Evolutionary conservation across 2,329 filamentous ascomycete species (phyloP).

Genomic region (Hyphodiscus sp.): DNA sequence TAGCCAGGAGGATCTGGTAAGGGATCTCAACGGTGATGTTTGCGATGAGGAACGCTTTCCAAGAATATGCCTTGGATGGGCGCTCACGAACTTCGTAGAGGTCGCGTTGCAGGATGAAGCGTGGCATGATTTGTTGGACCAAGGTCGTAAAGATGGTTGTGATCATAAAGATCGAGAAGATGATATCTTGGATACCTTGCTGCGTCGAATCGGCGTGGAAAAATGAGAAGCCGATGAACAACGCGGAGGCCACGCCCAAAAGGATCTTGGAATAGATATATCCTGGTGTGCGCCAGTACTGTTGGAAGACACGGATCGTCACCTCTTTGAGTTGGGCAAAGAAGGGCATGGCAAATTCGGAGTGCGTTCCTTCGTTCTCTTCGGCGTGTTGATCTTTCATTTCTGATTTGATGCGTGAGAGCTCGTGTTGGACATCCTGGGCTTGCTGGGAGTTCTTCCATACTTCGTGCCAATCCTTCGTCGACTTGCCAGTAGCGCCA

Average conservation of each 20-base stretch:
- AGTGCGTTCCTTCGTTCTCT: conserved; percentile 42
- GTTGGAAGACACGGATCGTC: conserved; percentile 61
- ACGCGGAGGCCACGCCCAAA: conserved; percentile 43
- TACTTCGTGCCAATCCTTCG: conserved; percentile 49
- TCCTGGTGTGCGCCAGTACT: conserved; percentile 70
- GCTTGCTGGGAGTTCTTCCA: conserved; percentile 33
- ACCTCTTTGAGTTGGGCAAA: conserved; percentile 57
- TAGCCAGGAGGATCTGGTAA: conserved; percentile 70
- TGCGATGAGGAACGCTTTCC: conserved; percentile 29
- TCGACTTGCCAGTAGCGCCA: conserved; percentile 52
- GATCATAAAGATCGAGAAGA: conserved; percentile 68
- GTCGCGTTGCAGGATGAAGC: conserved; percentile 61
- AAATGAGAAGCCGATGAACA: conserved; percentile 65
- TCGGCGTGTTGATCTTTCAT: conserved; percentile 45
- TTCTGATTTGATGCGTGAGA: conserved; percentile 24
- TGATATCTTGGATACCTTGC: conserved; percentile 63
- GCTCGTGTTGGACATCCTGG: conserved; percentile 28
- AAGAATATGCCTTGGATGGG: conserved; percentile 32
- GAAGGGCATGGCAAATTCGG: conserved; percentile 76
- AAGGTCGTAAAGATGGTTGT: conserved; percentile 62
- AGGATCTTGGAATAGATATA: conserved; percentile 68
- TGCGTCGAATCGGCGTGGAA: conserved; percentile 52
- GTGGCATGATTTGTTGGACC: conserved; percentile 62
- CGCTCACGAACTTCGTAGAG: conserved; percentile 52
- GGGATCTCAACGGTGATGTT: conserved; percentile 74